Evolutionary conservation across 345 rosid genomes (phyloP).

Genomic region (Gynandropsis gynandra): DNA sequence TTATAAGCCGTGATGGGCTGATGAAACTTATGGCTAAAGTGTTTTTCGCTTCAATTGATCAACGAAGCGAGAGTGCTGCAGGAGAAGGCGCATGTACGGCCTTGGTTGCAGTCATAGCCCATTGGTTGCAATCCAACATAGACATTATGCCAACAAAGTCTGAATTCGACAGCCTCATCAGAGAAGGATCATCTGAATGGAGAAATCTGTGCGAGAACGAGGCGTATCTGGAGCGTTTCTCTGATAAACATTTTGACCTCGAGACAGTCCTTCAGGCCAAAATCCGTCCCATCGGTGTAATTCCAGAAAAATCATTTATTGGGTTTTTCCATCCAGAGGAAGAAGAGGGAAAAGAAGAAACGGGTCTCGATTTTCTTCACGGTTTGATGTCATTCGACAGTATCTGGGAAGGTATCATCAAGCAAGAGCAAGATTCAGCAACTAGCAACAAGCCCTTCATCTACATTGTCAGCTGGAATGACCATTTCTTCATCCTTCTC

Average conservation of each 20-base stretch:
- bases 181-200: slow-evolving; percentile 95
- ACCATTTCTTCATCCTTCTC: slow-evolving; percentile 86
- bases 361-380: slow-evolving; percentile 62
- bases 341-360: slow-evolving; percentile 61
- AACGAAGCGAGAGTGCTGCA: slow-evolving; percentile 85
- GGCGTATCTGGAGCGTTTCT: slow-evolving; percentile 60
- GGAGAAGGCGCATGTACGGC: slow-evolving; percentile 97
- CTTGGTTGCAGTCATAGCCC: slow-evolving; percentile 87
- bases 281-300: slow-evolving; percentile 59
- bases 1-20: slow-evolving; percentile 77
- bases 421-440: slow-evolving; percentile 30
- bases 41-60: slow-evolving; percentile 92
- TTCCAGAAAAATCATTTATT: slow-evolving; percentile 66
- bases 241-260: slow-evolving; percentile 92
- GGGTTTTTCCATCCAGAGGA: slow-evolving; percentile 81
- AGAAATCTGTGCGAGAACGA: slow-evolving; percentile 83
- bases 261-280: slow-evolving; percentile 90
- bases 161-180: slow-evolving; percentile 76
- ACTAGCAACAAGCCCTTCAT: slow-evolving; percentile 42
- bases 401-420: slow-evolving; percentile 89
- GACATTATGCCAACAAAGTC: slow-evolving; percentile 87
- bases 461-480: slow-evolving; percentile 97
- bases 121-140: slow-evolving; percentile 79
- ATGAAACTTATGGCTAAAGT: slow-evolving; percentile 72
- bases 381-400: slow-evolving; percentile 91